Evolutionary conservation across 495 filamentous ascomycete genomes (phyloP), one percentile per base, ranked within the genome.

Genomic region (Penicillium lividum): DNA sequence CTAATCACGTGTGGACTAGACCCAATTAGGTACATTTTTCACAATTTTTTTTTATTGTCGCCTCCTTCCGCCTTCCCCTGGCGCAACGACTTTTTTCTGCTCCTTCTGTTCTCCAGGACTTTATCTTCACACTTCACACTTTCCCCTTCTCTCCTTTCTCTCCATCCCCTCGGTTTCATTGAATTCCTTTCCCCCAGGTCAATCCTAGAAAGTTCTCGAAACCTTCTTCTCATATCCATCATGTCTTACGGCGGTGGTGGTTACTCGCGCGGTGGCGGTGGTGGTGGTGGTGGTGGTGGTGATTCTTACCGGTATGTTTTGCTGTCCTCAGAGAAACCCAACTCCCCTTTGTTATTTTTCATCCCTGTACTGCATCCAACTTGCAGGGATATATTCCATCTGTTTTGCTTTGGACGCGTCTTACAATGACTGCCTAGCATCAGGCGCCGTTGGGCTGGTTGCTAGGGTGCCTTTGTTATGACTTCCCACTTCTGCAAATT

Each of bases 181-280:
- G 61, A 66, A 64, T 58, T 64, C 13, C 49, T 38, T 65, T 66
- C 68, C 61, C 64, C 64, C 58, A 55, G 54, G 52, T 51, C 59
- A 56, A 16, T 57, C 56, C 57, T 53, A 25, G 31, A 53, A 22
- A 56, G 16, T 58, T 51, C 54, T 50, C 25, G 34, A 55, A 22
- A 36, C 22, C 53, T 59, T 58, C 43, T 45, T 57, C 50, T 29
- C 65, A 44, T 61, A 67, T 51, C 60, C 68, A 76, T 63, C 68
- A 86, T 90, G 88, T 90, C 86, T 76, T 91, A 89, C 84, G 84
- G 88, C 64, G 87, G 88, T 64, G 88, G 87, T 65, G 87, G 87
- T 63, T 87, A 74, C 57, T 71, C 68, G 36, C 70, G 81, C 69
- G 72, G 53, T 27, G 48, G 48, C 50, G 50, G 50, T 18, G 50